These are phyloP conservation scores for Pestalotiopsis sp. DNA, from an alignment of 2,329 filamentous ascomycete species.

Conservation along the genomic window DNA sequence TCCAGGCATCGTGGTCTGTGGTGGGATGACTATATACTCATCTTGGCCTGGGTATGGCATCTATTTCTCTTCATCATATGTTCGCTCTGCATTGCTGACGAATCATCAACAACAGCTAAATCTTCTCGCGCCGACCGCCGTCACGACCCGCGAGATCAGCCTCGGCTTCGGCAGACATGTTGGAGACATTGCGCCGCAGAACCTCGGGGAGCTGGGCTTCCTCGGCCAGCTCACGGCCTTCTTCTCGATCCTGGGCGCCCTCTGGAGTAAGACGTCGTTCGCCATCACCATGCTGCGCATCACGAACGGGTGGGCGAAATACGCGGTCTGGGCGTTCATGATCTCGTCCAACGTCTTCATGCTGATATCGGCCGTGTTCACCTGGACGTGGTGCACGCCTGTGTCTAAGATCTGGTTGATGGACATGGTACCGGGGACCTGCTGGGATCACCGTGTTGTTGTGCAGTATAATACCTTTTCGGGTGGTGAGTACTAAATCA, in stretches of 20 bases:
- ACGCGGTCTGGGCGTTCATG: slow-evolving; percentile 27
- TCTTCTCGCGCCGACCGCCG: not conserved
- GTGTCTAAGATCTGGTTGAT: slow-evolving; percentile 12
- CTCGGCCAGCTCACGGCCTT: slow-evolving; percentile 9
- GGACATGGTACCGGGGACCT: slow-evolving; percentile 12
- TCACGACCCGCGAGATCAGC: not conserved
- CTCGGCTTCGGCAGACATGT: slow-evolving; percentile 12
- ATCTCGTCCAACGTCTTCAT: slow-evolving; percentile 24
- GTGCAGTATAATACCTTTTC: not conserved
- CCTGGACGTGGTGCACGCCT: slow-evolving; percentile 22
- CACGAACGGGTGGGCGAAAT: slow-evolving; percentile 16
- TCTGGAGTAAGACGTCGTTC: slow-evolving; percentile 33
- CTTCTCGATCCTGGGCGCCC: slow-evolving; percentile 26
- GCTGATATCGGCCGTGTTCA: slow-evolving; percentile 21
- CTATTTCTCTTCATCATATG: not conserved
- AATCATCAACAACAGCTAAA: not conserved
- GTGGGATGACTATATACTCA: slow-evolving; percentile 30
- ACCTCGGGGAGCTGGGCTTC: slow-evolving; percentile 16
- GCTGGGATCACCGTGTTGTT: slow-evolving; percentile 14
- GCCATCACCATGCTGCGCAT: slow-evolving; percentile 30
- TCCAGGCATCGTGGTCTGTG: slow-evolving; percentile 17
- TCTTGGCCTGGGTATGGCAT: slow-evolving; percentile 24
- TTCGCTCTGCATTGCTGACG: not conserved
- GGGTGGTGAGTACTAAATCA: not conserved
- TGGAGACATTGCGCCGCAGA: slow-evolving; percentile 14